Conservation (phyloP, 1,284 basidiomycete species). For the Rhodotorula sp. region DNA sequence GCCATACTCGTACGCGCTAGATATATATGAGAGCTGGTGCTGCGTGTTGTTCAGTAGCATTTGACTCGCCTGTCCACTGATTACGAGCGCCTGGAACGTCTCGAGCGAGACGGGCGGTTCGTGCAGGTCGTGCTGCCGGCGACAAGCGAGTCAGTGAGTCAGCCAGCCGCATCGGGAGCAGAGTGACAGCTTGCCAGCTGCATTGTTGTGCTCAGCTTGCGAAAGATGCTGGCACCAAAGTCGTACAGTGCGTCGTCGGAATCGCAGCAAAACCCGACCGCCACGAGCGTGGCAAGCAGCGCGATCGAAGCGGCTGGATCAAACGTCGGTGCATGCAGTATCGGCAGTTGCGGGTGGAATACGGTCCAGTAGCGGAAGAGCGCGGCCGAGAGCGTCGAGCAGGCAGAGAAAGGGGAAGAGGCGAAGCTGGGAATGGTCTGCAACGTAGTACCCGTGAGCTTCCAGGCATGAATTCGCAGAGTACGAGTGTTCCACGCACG, state of each 20-base stretch:
- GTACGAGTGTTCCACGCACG: neutral
- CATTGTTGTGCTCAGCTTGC: neutral
- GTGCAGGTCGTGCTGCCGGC: neutral
- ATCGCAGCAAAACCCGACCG: neutral
- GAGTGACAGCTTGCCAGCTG: neutral
- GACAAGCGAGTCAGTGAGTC: neutral
- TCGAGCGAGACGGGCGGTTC: neutral
- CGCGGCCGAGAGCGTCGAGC: neutral
- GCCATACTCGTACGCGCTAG: neutral
- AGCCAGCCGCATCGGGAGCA: no score
- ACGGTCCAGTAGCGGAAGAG: neutral
- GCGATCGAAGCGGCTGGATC: neutral
- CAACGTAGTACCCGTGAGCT: neutral
- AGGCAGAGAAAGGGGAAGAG: neutral
- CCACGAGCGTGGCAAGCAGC: neutral
- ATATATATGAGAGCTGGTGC: neutral
- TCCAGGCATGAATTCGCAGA: no score
- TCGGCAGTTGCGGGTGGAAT: neutral
- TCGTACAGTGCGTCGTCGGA: neutral
- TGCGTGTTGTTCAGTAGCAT: neutral
- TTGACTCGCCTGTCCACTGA: slow-evolving; percentile 8
- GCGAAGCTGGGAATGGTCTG: neutral
- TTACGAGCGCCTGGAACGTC: slow-evolving; percentile 1
- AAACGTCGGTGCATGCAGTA: slow-evolving; percentile 1
- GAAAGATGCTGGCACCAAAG: neutral